Evolutionary conservation across 2,329 filamentous ascomycete species (phyloP), one percentile per base, ranked within the genome.

Genomic region (Ophioceras dolichostomum): DNA sequence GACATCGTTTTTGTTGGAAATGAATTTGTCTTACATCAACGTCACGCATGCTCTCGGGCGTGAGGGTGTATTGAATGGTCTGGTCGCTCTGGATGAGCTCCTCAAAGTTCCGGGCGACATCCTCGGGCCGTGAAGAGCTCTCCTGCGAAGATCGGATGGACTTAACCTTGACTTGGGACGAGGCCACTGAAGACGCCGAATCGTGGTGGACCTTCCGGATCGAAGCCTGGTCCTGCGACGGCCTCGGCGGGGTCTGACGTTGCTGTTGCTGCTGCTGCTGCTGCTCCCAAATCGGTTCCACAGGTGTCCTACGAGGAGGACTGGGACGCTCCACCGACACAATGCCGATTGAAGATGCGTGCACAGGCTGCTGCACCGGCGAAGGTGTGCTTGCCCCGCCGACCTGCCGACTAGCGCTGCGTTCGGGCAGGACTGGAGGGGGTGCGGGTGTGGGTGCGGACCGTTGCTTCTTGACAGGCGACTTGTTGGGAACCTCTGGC

Each of bases 1-100:
- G n/a, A n/a, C n/a, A n/a, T n/a, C 16, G 9, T 17, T 40, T 50
- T 37, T 49, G 45, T 24, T 40, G 27, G 34, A 14, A 19, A 34
- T 14, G 14, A 28, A 29, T 17, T 33, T 34, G 27, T 64, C 73
- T 61, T 61, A 83, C 80, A 56, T 84, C 77, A 48, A 83, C 77
- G 45, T 83, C 73, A 42, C 82, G 78, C 72, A 89, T 84, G 47
- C 70, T 83, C 51, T 83, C 77, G 0, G 84, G 83, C 0, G 84
- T 91, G 20, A 89, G 65, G 2, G 84, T 89, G 54, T 82, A 89
- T 48, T 84, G 83, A 31, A 89, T 78, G 2, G 84, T 89, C 52
- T 87, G 76, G 47, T 86, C 80, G 54, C 83, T 87, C 39, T 83
- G 76, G 43, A 91, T 88, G 36, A 89, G 65, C 47, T 87, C 72